Evolutionary conservation across 148 eudicot genomes (phyloP), one percentile per base, ranked within the genome.

Genomic region (Hydrangea macrophylla): DNA sequence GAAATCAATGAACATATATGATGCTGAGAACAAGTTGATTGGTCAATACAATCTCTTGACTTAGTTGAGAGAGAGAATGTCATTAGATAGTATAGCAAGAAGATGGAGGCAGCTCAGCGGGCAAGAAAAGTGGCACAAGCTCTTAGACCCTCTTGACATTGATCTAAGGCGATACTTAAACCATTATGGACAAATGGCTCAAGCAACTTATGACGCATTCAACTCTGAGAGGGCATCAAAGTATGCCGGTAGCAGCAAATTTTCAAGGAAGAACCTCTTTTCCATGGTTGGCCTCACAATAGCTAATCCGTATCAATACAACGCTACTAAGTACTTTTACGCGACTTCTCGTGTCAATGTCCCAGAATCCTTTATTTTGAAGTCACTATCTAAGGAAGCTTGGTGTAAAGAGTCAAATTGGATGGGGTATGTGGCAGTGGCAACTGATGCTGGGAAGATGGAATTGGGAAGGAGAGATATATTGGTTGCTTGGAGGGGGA

Each of bases 401-500:
- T 80, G 85, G 81, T 61, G 79, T 17, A 75, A 75, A 60, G 84
- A 86, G 42, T 85, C 85, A 3, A 90, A 88, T 42, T 90, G 85
- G 82, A 90, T 90, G 15, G 93, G 96, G 58, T 90, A 70, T 35
- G 83, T 90, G 2, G 90, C 91, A 0, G 93, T 88, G 68, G 80
- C 88, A 0, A 83, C 85, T 4, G 88, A 85, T 40, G 75, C 81
- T 28, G 77, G 68, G 15, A 79, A 70, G 59, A 39, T 4, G 23
- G 55, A 70, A 26, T 35, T 90, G 60, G 96, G 93, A 9, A 61
- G 96, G 30, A 75, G 91, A 50, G 96, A 90, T 51, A 90, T 90
- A 54, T 62, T 90, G 60, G 70, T 90, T 55, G 82, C 85, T 9
- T 88, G 96, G 96, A 80, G 96, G 70, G 96, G 96, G 28, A 82